Conservation (phyloP, 139 green algal genomes). For the Volvox africanus region DNA sequence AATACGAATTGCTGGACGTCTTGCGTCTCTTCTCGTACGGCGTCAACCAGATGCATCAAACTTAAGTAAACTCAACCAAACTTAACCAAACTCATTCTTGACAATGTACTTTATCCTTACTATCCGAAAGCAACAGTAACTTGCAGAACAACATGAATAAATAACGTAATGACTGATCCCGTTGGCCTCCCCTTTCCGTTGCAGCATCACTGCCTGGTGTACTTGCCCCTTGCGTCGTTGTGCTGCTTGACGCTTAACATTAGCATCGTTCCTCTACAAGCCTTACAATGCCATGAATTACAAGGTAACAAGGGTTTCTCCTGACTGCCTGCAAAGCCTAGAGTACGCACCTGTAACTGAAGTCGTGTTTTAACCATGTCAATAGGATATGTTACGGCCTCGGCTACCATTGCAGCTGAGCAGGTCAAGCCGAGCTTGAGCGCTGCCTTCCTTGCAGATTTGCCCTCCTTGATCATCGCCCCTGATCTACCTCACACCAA, state of each 20-base stretch:
- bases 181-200: too few species aligned
- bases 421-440: conserved; percentile 45
- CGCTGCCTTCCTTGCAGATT: background rate
- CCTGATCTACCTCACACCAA: too few species aligned
- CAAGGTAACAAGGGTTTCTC: background rate
- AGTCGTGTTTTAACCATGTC: conserved; percentile 77
- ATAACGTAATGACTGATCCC: too few species aligned
- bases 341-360: conserved; percentile 62
- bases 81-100: too few species aligned
- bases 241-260: background rate
- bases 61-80: too few species aligned
- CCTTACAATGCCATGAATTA: background rate
- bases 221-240: background rate
- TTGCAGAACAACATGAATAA: too few species aligned
- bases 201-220: too few species aligned
- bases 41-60: too few species aligned
- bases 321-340: background rate
- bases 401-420: conserved; percentile 40
- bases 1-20: too few species aligned
- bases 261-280: background rate
- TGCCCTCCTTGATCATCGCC: background rate
- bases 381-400: conserved; percentile 70
- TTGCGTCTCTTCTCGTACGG: too few species aligned
- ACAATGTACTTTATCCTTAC: too few species aligned
- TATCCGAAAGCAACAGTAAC: too few species aligned